Percentiles rank a stretch among this genome's conserved stretches.
phyloP scores from a whole-genome alignment of 768 basidiomycete species.

The Fistulinella prunicolor region DNA sequence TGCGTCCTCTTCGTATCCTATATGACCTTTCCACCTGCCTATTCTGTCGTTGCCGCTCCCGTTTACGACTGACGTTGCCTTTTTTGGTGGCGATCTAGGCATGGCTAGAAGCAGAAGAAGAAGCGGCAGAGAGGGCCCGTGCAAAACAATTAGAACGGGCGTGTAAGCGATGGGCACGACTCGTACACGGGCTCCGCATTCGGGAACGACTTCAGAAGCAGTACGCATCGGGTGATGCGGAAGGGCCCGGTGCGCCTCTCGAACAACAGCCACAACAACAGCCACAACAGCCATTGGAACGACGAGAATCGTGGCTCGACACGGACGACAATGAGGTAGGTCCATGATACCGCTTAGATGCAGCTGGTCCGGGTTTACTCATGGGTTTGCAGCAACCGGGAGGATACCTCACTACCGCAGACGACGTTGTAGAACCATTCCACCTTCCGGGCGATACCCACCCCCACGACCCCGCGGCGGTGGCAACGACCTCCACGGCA shows the following conservation, averaged over 20 bases:
- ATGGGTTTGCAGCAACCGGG: constrained; percentile 36
- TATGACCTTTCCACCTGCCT: background rate
- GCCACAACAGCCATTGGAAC: too few species aligned
- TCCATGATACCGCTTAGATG: background rate
- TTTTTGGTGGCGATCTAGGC: constrained; percentile 50
- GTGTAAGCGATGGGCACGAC: constrained; percentile 82
- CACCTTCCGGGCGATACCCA: constrained; percentile 57
- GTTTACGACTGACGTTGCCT: constrained; percentile 6
- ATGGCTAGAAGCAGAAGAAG: constrained; percentile 77
- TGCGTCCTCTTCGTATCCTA: background rate
- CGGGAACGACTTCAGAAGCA: constrained; percentile 78
- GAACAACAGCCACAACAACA: constrained; percentile 9
- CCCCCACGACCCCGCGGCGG: constrained; percentile 10
- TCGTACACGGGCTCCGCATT: constrained; percentile 87
- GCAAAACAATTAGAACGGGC: constrained; percentile 75
- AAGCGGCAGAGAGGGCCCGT: constrained; percentile 72
- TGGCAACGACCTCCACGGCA: constrained; percentile 6
- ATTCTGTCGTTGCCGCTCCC: background rate
- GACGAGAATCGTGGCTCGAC: constrained; percentile 20
- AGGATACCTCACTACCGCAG: constrained; percentile 65
- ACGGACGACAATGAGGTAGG: constrained; percentile 24
- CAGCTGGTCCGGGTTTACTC: constrained; percentile 14
- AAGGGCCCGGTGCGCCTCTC: background rate
- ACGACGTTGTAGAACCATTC: constrained; percentile 71
- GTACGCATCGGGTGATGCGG: constrained; percentile 43